Conservation (phyloP, 257 asterid genomes). For the Cynanchum wilfordii region DNA sequence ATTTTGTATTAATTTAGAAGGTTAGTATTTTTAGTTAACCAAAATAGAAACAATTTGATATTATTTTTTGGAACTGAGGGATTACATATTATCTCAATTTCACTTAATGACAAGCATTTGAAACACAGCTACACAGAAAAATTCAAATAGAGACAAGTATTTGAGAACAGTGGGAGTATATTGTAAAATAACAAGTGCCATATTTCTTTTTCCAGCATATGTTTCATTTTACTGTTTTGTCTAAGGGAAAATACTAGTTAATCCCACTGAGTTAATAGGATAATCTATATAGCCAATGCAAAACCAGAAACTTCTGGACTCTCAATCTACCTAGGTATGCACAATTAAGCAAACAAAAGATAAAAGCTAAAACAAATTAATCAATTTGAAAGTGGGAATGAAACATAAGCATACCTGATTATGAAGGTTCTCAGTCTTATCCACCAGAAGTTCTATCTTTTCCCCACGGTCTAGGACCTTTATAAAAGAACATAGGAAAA, state of each 20-base stretch:
- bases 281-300: neutral
- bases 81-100: too few relatives aligned
- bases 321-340: neutral
- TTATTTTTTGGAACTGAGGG: too few relatives aligned
- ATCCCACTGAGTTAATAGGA: neutral
- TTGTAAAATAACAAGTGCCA: neutral
- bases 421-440: slow-evolving; percentile 85
- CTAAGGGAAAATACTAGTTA: neutral
- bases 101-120: too few relatives aligned
- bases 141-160: too few relatives aligned
- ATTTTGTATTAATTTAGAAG: too few relatives aligned
- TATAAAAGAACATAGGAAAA: neutral
- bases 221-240: neutral
- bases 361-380: neutral
- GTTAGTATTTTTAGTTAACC: too few relatives aligned
- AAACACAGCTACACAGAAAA: too few relatives aligned
- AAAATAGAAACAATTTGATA: too few relatives aligned
- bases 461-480: slow-evolving; percentile 96
- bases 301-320: neutral
- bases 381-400: neutral
- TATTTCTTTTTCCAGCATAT: neutral
- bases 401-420: slow-evolving; percentile 39
- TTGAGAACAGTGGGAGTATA: neutral
- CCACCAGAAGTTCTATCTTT: slow-evolving; percentile 87
- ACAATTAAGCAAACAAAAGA: neutral